Evolutionary conservation across 2,329 filamentous ascomycete species (phyloP), one percentile per base, ranked within the genome.

Genomic region (Periconia sp.): DNA sequence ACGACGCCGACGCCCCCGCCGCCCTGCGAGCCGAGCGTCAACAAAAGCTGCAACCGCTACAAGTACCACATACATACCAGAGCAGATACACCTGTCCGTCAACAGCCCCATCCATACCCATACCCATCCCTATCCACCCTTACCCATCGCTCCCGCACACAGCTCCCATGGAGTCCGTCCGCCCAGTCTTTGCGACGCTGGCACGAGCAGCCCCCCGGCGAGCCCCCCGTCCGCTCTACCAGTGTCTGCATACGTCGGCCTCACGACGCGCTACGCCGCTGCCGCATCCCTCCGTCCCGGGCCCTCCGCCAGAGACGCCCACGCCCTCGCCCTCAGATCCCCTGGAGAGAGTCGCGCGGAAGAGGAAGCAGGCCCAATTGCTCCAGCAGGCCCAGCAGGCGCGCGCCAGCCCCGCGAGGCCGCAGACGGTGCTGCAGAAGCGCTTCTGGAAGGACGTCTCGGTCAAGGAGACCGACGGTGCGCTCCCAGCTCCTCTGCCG

Each of bases 361-460:
- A 78, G 54, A 68, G 71, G 46, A 72, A 76, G 49, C 78, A 82
- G 59, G 74, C 74, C 3, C 76, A 79, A 46, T 58, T 75, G 23
- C 63, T 81, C 46, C 63, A 73, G 47, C 64, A 73, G 58, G 74
- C 73, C 4, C 73, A 76, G 49, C 65, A 75, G 50, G 51, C 73
- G 38, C 71, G 68, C 35, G 48, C 69, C 3, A 63, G 72, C 38
- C 69, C 74, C 3, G 53, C 51, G 30, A 78, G 78, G 51, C 75
- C 77, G 2, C 65, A 68, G 13, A 73, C 68, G 24, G 63, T 81
- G 43, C 77, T 85, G 61, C 78, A 78, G 63, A 88, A 85, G 74
- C 81, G 92, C 39, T 96, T 96, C 75, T 97, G 92, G 92, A 89
- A 87, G 69, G 82, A 94, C 64, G 89, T 94, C 1, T 70, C 78